Base-by-base conservation (phyloP, 2,329 filamentous ascomycete species). In the Penicillium sp. region DNA sequence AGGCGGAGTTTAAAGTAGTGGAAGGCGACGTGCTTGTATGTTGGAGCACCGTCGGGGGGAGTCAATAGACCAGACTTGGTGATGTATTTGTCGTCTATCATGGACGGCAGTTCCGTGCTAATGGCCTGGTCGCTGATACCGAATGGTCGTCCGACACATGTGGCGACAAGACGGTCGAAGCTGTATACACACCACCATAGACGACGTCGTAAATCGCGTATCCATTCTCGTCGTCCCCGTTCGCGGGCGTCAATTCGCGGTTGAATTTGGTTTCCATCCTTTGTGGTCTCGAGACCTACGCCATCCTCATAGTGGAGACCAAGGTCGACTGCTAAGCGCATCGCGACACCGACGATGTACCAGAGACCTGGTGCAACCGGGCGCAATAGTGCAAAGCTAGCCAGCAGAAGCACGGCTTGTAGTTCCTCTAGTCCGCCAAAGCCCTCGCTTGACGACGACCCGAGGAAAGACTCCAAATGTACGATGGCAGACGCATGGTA, bases 151-250 rank as follows among this genome's bases (percentile, higher is more conserved):
- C 93, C 93, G 26, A 98, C 93, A 66, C 93, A 97, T 22, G 91
- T 93, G 68, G 91, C 95, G 50, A 98, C 93, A 5, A 98, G 86
- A n/a, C 93, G 86, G 74, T 98, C 93, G 54, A 98, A 86, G 5
- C 91, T 93, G 75, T 98, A 98, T 1, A 93, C 93, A 76, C 92
- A 96, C 93, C 95, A 98, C 92, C 93, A 98, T 14, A 98, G 80
- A 31, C 93, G 85, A 55, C 93, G 84, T 51, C 92, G 86, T 61
- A 96, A 83, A 72, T 98, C 95, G 52, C 93, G 86, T 39, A 91
- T 83, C 83, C 91, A 97, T 73, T 96, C 86, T 56, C 90, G 84
- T 48, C 90, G 84, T 21, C 89, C 80, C 73, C 88, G 74, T 79
- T 90, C 82, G 55, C 79, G 79, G 48, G 78, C 75, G 61, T 82